Evolutionary conservation across 257 asterid genomes (phyloP).

Genomic region (Knoxia roxburghii): DNA sequence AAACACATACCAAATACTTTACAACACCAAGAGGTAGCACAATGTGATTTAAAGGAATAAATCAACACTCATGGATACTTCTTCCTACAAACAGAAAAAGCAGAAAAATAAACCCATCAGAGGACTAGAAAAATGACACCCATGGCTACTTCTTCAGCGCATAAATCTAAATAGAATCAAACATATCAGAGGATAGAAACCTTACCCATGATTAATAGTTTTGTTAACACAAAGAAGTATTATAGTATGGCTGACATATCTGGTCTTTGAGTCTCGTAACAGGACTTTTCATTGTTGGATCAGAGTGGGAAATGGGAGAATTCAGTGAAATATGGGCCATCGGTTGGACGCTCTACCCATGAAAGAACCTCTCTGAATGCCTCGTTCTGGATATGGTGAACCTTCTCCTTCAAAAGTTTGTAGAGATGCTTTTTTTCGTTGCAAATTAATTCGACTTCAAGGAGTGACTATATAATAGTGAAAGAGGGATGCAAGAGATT

Average conservation of each 20-base stretch:
- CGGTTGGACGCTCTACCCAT: slow-evolving; percentile 30
- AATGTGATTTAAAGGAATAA: no score
- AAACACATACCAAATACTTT: no score
- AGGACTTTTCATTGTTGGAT: slow-evolving; percentile 35
- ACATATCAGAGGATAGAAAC: no score
- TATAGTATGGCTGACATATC: slow-evolving; percentile 88
- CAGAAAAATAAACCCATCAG: no score
- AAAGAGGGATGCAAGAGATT: no score
- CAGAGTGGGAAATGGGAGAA: slow-evolving; percentile 41
- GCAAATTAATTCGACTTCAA: slow-evolving; percentile 44
- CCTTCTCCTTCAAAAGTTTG: slow-evolving; percentile 51
- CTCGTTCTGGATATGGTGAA: slow-evolving; percentile 40
- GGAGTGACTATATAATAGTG: no score
- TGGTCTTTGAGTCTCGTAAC: slow-evolving; percentile 55
- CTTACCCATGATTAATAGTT: slow-evolving; percentile 21
- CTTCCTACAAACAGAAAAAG: no score
- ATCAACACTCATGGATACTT: no score
- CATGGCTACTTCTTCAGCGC: no score
- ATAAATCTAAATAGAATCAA: no score
- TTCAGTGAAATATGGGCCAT: slow-evolving; percentile 38
- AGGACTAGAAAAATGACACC: no score
- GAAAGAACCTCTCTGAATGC: slow-evolving; percentile 35
- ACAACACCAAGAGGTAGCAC: no score
- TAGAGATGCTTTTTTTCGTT: slow-evolving; percentile 52
- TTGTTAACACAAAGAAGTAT: slow-evolving; percentile 60